A percentile compares a stretch with the other conserved stretches of the same genome.
Evolutionary conservation across 257 asterid genomes (phyloP).

Genomic region (Lycium ferocissimum): DNA sequence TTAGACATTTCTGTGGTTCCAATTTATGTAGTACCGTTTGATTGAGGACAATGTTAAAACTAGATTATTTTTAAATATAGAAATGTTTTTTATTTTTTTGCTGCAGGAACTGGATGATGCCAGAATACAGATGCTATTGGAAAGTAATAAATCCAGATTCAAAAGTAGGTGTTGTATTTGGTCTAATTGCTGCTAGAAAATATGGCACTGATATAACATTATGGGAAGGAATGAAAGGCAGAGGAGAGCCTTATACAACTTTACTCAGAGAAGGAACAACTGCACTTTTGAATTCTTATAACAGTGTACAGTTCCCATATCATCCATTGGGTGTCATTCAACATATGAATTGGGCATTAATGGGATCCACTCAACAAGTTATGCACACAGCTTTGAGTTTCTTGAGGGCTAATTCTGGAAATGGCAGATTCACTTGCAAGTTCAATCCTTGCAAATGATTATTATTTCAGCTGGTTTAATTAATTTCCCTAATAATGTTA

Average conservation of each 20-base stretch:
- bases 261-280: slow-evolving; percentile 88
- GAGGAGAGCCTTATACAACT: slow-evolving; percentile 88
- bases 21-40: background rate
- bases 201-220: slow-evolving; percentile 82
- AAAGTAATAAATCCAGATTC: slow-evolving; percentile 72
- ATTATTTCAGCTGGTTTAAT: background rate
- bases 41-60: background rate
- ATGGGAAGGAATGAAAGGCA: slow-evolving; percentile 61
- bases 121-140: slow-evolving; percentile 86
- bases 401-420: slow-evolving; percentile 83
- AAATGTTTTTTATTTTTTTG: background rate
- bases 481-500: background rate
- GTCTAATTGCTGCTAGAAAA: slow-evolving; percentile 63
- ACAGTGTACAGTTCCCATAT: slow-evolving; percentile 68
- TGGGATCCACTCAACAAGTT: slow-evolving; percentile 68
- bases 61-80: background rate
- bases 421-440: slow-evolving; percentile 57
- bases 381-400: slow-evolving; percentile 70
- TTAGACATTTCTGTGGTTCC: no score
- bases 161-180: slow-evolving; percentile 72
- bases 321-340: slow-evolving; percentile 63
- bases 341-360: slow-evolving; percentile 67
- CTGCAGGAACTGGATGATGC: slow-evolving; percentile 79
- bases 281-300: slow-evolving; percentile 87
- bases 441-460: slow-evolving; percentile 71